phyloP scores from a whole-genome alignment of 805 yeast species.

The Kodamaea laetipori region DNA sequence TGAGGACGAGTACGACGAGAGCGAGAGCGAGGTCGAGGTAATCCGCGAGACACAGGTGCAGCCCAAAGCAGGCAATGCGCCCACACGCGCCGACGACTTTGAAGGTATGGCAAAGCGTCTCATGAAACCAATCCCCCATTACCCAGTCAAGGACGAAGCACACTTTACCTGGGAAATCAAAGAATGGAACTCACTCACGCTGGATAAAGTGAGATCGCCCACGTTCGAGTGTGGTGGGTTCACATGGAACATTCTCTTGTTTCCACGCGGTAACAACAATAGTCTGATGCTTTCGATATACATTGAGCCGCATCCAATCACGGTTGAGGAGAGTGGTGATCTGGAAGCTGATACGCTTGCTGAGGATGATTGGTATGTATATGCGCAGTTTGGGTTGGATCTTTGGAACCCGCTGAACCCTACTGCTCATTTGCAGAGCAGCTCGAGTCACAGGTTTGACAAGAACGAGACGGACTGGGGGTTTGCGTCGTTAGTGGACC shows the following conservation, averaged over 20 bases:
- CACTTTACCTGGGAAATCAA: slow-evolving; percentile 53
- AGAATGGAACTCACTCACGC: slow-evolving; percentile 47
- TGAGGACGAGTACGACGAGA: slow-evolving; percentile 23
- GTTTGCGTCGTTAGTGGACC: slow-evolving; percentile 72
- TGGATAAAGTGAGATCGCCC: slow-evolving; percentile 49
- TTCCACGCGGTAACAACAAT: slow-evolving; percentile 72
- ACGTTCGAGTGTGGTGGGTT: slow-evolving; percentile 59
- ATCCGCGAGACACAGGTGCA: slow-evolving; percentile 14
- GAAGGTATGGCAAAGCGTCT: slow-evolving; percentile 28
- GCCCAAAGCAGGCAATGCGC: slow-evolving; percentile 11
- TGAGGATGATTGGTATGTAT: slow-evolving; percentile 70
- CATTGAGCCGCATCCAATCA: slow-evolving; percentile 67
- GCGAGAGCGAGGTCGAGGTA: slow-evolving; percentile 17
- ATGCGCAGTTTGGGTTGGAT: slow-evolving; percentile 87
- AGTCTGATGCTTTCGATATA: slow-evolving; percentile 62
- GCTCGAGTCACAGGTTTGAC: slow-evolving; percentile 78
- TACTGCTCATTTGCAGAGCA: slow-evolving; percentile 55
- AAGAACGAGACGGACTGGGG: slow-evolving; percentile 93
- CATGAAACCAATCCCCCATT: slow-evolving; percentile 43
- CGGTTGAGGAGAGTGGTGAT: slow-evolving; percentile 26
- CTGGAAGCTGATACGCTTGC: slow-evolving; percentile 20
- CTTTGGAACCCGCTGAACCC: slow-evolving; percentile 82
- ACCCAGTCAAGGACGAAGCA: slow-evolving; percentile 37
- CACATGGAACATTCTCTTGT: slow-evolving; percentile 70
- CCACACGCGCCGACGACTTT: slow-evolving; percentile 32